Evolutionary conservation across 345 rosid genomes (phyloP), one percentile per base, ranked within the genome.

Genomic region (Corymbia maculata): DNA sequence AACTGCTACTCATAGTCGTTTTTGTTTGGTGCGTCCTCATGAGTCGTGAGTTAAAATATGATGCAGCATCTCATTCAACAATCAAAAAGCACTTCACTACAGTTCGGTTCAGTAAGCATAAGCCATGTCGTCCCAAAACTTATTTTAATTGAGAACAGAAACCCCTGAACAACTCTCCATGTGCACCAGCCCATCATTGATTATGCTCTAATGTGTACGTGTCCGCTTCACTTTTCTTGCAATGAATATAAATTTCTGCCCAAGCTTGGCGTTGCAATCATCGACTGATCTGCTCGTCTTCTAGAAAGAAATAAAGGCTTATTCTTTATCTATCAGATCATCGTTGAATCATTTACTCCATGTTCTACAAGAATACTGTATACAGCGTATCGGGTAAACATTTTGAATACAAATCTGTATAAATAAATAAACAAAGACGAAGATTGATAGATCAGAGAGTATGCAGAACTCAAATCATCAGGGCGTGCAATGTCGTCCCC

Each of bases 401-500:
- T 42, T 42, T 75, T 21, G 49, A 75, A 75, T 75, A 75, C 45
- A 75, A 42, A 19, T 75, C 49, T 42, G 26, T 42, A 64, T 75
- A 42, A 75, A 70, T 11, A 26, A 12, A 61, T 19, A 53, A 7
- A 50, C 22, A 75, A 70, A 32, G 45, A 22, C 45, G 49, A 42
- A 44, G 47, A 75, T 75, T 3, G 82, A 42, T 75, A 19, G 26
- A 75, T 21, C 84, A 42, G 84, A 75, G 84, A 5, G 49, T 19
- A 42, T 12, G 28, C 5, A 75, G 84, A 75, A 75, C 84, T 75
- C 53, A 36, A 26, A 16, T 22, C 21, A 50, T 86, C 55, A 86
- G 47, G 87, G 64, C 36, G n/a, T 86, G 61, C 87, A 86, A 52
- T 8, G 90, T n/a, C 7, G 91, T 7, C 49, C 89, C 93, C 26